Evolutionary conservation across 208 protist genomes (phyloP).

Genomic region (Giardia muris): DNA sequence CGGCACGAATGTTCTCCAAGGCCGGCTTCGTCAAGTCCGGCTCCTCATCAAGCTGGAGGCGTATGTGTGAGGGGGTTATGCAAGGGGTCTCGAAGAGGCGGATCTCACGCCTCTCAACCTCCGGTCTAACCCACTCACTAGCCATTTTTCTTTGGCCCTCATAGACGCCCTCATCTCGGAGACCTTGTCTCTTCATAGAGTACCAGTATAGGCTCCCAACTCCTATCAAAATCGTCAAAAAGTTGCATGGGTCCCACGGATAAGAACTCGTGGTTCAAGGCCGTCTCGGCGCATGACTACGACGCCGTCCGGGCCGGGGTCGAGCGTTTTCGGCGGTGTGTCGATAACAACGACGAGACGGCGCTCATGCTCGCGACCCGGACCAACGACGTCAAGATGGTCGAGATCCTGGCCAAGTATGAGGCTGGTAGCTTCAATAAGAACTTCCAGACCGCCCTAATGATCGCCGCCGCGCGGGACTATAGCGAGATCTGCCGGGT

Average conservation of each 20-base stretch:
- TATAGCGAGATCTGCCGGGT: neutral
- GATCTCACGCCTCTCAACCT: neutral
- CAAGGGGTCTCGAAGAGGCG: neutral
- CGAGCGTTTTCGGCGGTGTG: neutral
- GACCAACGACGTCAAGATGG: neutral
- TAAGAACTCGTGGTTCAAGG: neutral
- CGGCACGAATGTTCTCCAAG: neutral
- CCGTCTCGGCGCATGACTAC: neutral
- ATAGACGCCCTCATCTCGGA: too few relatives aligned
- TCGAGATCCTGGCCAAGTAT: neutral
- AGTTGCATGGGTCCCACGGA: neutral
- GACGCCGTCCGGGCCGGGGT: neutral
- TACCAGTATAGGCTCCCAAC: too few relatives aligned
- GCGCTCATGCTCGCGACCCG: neutral
- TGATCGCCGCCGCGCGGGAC: neutral
- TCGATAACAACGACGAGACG: neutral
- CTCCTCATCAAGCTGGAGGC: neutral
- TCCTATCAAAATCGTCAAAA: too few relatives aligned
- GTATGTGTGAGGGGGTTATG: neutral
- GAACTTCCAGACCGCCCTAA: slow-evolving; percentile 2
- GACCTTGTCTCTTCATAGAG: too few relatives aligned
- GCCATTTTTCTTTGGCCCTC: too few relatives aligned
- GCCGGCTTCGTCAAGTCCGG: neutral
- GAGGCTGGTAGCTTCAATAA: neutral
- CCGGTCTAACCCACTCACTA: neutral